Evolutionary conservation across 345 rosid species (phyloP), one percentile per base, ranked within the genome.

Genomic region (Citrus australasica): DNA sequence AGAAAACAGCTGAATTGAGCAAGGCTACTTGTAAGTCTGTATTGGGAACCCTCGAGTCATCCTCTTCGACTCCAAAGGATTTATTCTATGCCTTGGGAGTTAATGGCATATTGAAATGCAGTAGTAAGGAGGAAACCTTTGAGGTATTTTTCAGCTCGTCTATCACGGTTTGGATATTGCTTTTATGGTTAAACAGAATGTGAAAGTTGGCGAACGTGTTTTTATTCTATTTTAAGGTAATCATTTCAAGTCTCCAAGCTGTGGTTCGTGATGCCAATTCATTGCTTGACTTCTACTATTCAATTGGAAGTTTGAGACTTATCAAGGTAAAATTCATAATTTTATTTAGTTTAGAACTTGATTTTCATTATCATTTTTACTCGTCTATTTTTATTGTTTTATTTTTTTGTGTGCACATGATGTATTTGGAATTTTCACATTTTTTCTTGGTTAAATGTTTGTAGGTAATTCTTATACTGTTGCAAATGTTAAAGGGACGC

Each of bases 261-360:
- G 89, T 85, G 9, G 83, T 83, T 68, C 83, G 85, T 68, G 89
- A 83, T 76, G 95, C 98, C 9, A 89, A 86, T 78, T 87, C 88
- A 62, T 83, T 97, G 92, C 88, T 85, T 76, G 98, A 92, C 78
- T 92, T 88, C 84, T 88, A 93, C 82, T 76, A 93, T 81, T 84
- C 95, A n/a, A 79, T 94, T 13, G 87, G 92, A 80, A 88, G 96
- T 61, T 82, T 94, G 90, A 83, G 79, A 69, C 90, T 93, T 78
- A 83, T 91, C 81, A 93, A 93, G 98, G 99, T 94, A 88, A 90
- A 56, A 9, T 56, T 53, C 19, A 5, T 76, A 24, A 55, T 25
- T 76, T 16, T 6, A 66, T 67, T 30, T 67, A 32, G 14, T 53
- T 66, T 48, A 51, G 25, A 60, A 19, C 30, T 62, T 64, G 27